Base-by-base conservation (phyloP, 1,139 yeast species). In the Debaryomyces coudertii region DNA sequence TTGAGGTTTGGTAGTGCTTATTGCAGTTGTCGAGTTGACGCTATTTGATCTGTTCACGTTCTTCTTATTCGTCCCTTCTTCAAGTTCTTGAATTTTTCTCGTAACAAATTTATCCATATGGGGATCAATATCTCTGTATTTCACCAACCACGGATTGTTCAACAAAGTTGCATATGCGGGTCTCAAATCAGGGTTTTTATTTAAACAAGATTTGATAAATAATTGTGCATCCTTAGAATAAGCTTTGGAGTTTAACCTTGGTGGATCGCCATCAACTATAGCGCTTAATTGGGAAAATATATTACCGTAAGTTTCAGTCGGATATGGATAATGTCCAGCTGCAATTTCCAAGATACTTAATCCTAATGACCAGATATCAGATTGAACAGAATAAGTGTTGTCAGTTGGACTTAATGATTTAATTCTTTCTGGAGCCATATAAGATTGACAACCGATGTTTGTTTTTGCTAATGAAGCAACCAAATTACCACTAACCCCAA, bases 391-490 rank as follows among this genome's bases (percentile, higher is more conserved):
- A 66, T 93, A 93, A 0, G 96, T 84, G 15, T 82, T 77, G 54
- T 83, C 93, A 61, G 87, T 92, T 3, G 79, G 79, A 40, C 58
- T 71, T 42, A 66, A 51, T 2, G 71, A 62, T 65, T 87, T 85
- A 59, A 93, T 95, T 61, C 99, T 79, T 65, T 93, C 99, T 1
- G 99, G 99, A 0, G 99, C 98, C 99, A 95, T 95, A 68, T 93
- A 93, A 4, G 96, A 88, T 68, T 93, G 99, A 66, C 99, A 95
- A 5, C 99, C 99, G 57, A 93, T 92, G 60, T 93, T 93, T 0
- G 99, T 93, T 59, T 90, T 84, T 7, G 99, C 99, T 58, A 93
- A 77, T 0, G 97, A 90, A 1, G 98, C 97, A 30, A 93, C 99
- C 51, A 93, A 73, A 62, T 93, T 93, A 24, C 99, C 99, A 47